A percentile compares a stretch with the other conserved stretches of the same genome.
Evolutionary conservation across 208 protist species (phyloP).

Genomic region (Trypanosoma melophagium): DNA sequence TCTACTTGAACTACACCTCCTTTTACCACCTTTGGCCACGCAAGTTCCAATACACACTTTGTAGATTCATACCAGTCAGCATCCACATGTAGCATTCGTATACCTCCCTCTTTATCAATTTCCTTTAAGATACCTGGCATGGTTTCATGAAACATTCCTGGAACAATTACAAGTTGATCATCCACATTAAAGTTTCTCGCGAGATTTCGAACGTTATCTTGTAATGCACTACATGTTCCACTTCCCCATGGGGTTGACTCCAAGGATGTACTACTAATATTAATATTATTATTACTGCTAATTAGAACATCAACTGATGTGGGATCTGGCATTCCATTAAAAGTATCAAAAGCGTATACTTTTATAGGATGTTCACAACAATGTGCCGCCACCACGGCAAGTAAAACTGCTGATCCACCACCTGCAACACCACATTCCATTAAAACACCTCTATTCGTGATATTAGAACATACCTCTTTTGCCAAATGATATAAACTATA

Average conservation of each 20-base stretch:
- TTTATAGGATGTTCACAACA: slow-evolving; percentile 19
- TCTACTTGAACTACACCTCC: slow-evolving; percentile 69
- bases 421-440: slow-evolving; percentile 78
- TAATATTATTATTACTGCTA: no score
- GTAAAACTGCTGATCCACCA: slow-evolving; percentile 62
- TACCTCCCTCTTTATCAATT: slow-evolving; percentile 28
- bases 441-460: slow-evolving; percentile 28
- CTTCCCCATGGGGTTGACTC: slow-evolving; percentile 50
- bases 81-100: slow-evolving; percentile 72
- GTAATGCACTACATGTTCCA: slow-evolving; percentile 57
- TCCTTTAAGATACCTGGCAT: slow-evolving; percentile 42
- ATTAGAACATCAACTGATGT: slow-evolving; percentile 35
- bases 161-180: slow-evolving; percentile 44
- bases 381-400: slow-evolving; percentile 50
- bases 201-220: slow-evolving; percentile 39
- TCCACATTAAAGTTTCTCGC: slow-evolving; percentile 64
- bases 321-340: slow-evolving; percentile 68
- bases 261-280: slow-evolving; percentile 6
- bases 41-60: slow-evolving; percentile 37
- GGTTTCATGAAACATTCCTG: slow-evolving; percentile 53
- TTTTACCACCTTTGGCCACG: slow-evolving; percentile 37
- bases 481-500: slow-evolving; percentile 46
- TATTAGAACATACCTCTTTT: slow-evolving; percentile 22
- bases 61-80: slow-evolving; percentile 84
- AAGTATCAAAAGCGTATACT: slow-evolving; percentile 75